Base-by-base conservation (phyloP, 164 flowering plant species). In the Nymphaea colorata region DNA sequence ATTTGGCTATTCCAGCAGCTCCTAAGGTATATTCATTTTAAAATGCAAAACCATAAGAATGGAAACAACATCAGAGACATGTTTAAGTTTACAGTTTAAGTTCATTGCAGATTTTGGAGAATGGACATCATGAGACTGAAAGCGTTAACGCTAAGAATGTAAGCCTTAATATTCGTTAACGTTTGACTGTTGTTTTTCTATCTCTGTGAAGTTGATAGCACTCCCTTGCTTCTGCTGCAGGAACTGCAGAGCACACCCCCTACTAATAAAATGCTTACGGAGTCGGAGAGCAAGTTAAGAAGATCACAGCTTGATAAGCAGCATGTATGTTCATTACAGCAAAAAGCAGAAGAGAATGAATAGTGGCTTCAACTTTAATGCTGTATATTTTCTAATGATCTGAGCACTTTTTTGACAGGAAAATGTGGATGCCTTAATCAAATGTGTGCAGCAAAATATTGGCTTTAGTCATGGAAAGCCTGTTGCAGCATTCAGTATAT, bases 371-470 rank as follows among this genome's bases (percentile, higher is more conserved):
- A 18, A 69, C 59, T 42, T 36, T 66, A 68, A 4, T 44, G 16
- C 64, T 61, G 25, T n/a, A 17, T 61, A 61, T 61, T 36, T 66
- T 66, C 18, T 65, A 12, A 43, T 64, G 14, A 5, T 71, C 68
- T 64, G 12, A 17, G 16, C 64, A 41, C 6, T 62, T 42, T 47
- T 43, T 64, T 61, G 6, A 67, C 87, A 94, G 99, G 99, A 94
- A 79, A 89, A 71, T 77, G 83, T 91, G 62, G 99, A 90, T 83
- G 83, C 92, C 66, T 92, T 95, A 66, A 83, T 95, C 64, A 84
- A 82, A 61, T 92, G 98, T 81, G 93, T 89, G 53, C 70, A 45
- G 63, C 82, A 89, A 73, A 83, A 92, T 77, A 76, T 92, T 78
- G 99, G 96, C 3, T 92, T 83, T 77, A 86, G 90, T 79, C 84